Conservation (phyloP, 495 filamentous ascomycete genomes). For the Neurospora hispaniola region DNA sequence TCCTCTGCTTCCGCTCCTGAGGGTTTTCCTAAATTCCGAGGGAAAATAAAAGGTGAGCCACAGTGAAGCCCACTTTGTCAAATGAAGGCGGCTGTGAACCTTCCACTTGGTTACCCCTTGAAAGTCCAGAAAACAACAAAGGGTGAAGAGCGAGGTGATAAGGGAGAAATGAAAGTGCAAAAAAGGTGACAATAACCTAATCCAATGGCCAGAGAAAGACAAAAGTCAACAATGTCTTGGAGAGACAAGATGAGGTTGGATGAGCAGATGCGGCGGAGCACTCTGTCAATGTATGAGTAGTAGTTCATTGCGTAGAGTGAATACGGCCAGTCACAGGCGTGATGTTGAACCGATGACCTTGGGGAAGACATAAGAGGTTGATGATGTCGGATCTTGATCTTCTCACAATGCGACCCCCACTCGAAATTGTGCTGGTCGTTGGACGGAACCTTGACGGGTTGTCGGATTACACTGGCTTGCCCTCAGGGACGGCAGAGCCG, state of each 20-base stretch:
- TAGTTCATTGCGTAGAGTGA: not conserved
- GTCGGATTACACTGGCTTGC: not conserved
- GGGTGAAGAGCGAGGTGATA: too few species aligned
- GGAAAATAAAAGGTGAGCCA: not conserved
- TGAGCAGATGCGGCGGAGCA: not conserved
- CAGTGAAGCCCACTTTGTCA: too few species aligned
- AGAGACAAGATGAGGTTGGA: too few species aligned
- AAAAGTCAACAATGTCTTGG: too few species aligned
- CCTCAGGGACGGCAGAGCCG: not conserved
- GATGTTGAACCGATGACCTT: not conserved
- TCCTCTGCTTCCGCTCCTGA: not conserved
- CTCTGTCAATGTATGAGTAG: not conserved
- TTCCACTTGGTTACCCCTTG: too few species aligned
- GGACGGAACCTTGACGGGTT: not conserved
- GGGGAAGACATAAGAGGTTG: not conserved
- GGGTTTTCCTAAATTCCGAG: not conserved
- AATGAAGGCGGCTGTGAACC: too few species aligned
- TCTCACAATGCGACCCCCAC: not conserved
- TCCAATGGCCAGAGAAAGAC: too few species aligned
- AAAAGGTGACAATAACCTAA: too few species aligned
- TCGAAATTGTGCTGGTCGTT: not conserved
- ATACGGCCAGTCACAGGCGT: not conserved
- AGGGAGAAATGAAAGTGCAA: too few species aligned
- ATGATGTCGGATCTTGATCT: not conserved
- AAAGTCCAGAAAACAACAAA: too few species aligned